These are phyloP conservation scores for Tanozyma kutaoensis DNA, from an alignment of 805 yeast species.

Conservation along the genomic window DNA sequence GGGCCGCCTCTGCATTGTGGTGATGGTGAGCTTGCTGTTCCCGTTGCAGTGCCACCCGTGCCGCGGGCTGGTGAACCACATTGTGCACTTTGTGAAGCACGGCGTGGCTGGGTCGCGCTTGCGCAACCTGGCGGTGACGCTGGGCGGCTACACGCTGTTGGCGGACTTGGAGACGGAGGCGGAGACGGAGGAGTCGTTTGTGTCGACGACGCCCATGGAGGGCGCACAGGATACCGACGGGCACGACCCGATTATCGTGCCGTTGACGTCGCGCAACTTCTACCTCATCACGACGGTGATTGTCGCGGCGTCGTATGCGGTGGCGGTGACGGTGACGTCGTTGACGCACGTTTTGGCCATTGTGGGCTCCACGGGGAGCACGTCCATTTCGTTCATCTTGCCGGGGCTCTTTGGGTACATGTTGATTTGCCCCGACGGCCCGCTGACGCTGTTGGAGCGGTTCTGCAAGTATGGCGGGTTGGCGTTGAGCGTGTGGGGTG, in stretches of 20 bases:
- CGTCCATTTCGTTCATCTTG: slow-evolving; percentile 61
- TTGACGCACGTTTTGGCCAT: slow-evolving; percentile 59
- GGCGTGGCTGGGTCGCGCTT: slow-evolving; percentile 15
- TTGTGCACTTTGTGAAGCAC: slow-evolving; percentile 32
- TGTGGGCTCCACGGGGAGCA: slow-evolving; percentile 78
- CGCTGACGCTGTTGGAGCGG: slow-evolving; percentile 13
- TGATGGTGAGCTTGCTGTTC: slow-evolving; percentile 65
- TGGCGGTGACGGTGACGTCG: slow-evolving; percentile 47
- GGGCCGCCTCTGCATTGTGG: slow-evolving; percentile 51
- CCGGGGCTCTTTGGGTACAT: slow-evolving; percentile 70
- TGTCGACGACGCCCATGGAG: slow-evolving; percentile 32
- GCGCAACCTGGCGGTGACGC: slow-evolving; percentile 6
- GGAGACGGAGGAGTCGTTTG: slow-evolving; percentile 20
- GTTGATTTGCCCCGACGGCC: slow-evolving; percentile 25
- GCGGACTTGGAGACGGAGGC: slow-evolving; percentile 8
- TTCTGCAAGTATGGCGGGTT: slow-evolving; percentile 27
- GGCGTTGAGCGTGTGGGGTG: slow-evolving; percentile 37
- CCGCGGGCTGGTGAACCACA: slow-evolving; percentile 59
- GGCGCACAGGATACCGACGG: slow-evolving; percentile 34
- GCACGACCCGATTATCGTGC: slow-evolving; percentile 36
- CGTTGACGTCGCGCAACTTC: slow-evolving; percentile 33
- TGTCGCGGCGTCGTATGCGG: slow-evolving; percentile 32
- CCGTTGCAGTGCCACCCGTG: slow-evolving; percentile 79
- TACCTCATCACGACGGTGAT: slow-evolving; percentile 34
- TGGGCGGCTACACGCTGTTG: slow-evolving; percentile 13